These are phyloP conservation scores for Cercospora nicotianae DNA, from an alignment of 2,329 filamentous ascomycete species.

Conservation along the genomic window DNA sequence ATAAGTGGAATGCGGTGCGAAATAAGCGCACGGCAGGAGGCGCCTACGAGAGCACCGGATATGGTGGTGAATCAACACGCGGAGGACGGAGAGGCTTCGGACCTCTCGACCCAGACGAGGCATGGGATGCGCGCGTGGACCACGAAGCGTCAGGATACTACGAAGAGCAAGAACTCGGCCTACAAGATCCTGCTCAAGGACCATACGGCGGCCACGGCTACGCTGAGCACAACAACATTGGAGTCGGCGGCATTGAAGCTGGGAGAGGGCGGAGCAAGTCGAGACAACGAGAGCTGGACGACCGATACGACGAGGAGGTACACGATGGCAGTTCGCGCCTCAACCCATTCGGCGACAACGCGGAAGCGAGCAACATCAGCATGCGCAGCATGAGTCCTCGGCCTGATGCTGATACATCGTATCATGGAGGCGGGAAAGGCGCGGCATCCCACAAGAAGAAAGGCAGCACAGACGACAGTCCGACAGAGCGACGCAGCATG, in stretches of 20 bases:
- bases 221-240: constrained; percentile 35
- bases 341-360: constrained; percentile 73
- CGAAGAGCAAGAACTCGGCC: constrained; percentile 73
- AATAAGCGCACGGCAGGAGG: constrained; percentile 65
- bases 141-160: constrained; percentile 70
- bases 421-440: constrained; percentile 34
- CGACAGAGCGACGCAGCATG: constrained; percentile 67
- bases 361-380: constrained; percentile 61
- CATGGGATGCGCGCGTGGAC: constrained; percentile 80
- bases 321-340: constrained; percentile 30
- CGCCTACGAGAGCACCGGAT: constrained; percentile 41
- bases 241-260: constrained; percentile 39
- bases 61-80: constrained; percentile 30
- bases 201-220: constrained; percentile 44
- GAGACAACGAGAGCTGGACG: constrained; percentile 49
- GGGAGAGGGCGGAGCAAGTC: constrained; percentile 50
- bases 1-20: constrained; percentile 63
- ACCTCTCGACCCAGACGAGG: constrained; percentile 76
- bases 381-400: constrained; percentile 73
- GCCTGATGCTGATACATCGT: constrained; percentile 59
- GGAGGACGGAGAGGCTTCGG: constrained; percentile 58
- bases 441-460: constrained; percentile 44
- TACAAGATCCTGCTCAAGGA: constrained; percentile 47
- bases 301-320: constrained; percentile 50
- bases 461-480: constrained; percentile 52